Evolutionary conservation across 768 basidiomycete species (phyloP), one percentile per base, ranked within the genome.

Genomic region (Xerocomus brunneocitrinus): DNA sequence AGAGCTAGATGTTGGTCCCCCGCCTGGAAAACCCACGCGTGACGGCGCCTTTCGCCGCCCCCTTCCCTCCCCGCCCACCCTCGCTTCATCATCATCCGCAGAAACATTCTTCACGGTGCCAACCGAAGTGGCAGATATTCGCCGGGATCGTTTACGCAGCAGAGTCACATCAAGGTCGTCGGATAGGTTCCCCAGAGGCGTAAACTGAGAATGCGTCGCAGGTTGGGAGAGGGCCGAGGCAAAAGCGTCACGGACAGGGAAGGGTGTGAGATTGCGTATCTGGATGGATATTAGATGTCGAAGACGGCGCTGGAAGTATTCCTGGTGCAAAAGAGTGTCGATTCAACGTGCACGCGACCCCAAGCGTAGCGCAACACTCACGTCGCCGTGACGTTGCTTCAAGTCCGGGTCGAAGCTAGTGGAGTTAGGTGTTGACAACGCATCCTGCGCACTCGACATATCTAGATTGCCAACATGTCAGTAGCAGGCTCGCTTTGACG

Each of bases 181-280:
- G 3, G 84, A 78, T 34, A 84, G 58, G 58, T 80, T 76, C 28
- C 83, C 81, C 61, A 78, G 71, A 8, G 76, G 64, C 2, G 76
- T 79, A 58, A 83, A 82, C 57, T 86, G 83, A 3, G 82, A 72
- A 51, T 79, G 78, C 62, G 82, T 79, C 9, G 80, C 75, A 10
- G 88, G 86, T 62, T 86, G 82, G 16, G 77, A 74, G 49, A 91
- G 75, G 19, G 89, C 87, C 24, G 87, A 86, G 19, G 89, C 83
- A 57, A 89, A 76, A 9, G 70, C 56, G 67, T 92, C 89, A 34
- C 90, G 83, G 49, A 81, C 81, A 32, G 89, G 89, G 66, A 89
- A 91, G 2, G 87, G 88, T n/a, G 90, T 87, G 35, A 92, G 73
- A 65, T 92, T 92, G 57, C 83, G 81, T 59, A 92, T 76, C 71